Base-by-base conservation (phyloP, 2,329 filamentous ascomycete genomes). In the Drechslera avenae region DNA sequence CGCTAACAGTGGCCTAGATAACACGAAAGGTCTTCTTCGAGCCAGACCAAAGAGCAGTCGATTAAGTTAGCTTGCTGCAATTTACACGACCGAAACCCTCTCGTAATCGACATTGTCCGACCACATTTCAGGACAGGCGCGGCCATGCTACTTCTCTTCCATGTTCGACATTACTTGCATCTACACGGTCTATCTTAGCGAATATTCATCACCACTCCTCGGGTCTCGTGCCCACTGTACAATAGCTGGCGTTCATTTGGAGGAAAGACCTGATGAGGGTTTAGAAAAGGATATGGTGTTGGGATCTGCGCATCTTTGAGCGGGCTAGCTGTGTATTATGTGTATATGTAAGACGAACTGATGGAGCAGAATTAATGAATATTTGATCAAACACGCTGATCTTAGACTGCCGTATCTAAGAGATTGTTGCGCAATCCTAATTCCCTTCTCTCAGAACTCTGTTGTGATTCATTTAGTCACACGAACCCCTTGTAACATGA, bases 11-110 rank as follows among this genome's bases (percentile, higher is more conserved):
- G 1, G 6, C 8, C 9, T 53, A 66, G 63, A 60, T 66, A 45
- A 63, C 62, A 59, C 58, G 63, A 45, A 62, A 60, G 47, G 60
- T 66, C 36, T 66, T 66, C 56, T 65, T 66, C 46, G 63, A 66
- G 37, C 57, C 62, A 18, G 60, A 61, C 44, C 45, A 33, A 28
- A 52, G 34, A 36, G 34, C 43, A 18, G 16, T 36, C 17, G 39
- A 54, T 19, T 50, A 47, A 32, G 43, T 9, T 17, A 46, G 19
- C 26, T 18, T 13, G 23, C 32, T 35, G 37, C 47, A 19, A 26
- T 30, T 32, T 52, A 48, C 28, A 26, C 28, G 23, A 52, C 53
- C 10, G 41, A 31, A 34, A 16, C n/a, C 7, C 37, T 34, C 35
- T 36, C 41, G 17, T 26, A 34, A n/a, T 32, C 21, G 8, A 17